phyloP scores from a whole-genome alignment of 371 early-diverging fungal genomes.

The Apophysomyces ossiformis region DNA sequence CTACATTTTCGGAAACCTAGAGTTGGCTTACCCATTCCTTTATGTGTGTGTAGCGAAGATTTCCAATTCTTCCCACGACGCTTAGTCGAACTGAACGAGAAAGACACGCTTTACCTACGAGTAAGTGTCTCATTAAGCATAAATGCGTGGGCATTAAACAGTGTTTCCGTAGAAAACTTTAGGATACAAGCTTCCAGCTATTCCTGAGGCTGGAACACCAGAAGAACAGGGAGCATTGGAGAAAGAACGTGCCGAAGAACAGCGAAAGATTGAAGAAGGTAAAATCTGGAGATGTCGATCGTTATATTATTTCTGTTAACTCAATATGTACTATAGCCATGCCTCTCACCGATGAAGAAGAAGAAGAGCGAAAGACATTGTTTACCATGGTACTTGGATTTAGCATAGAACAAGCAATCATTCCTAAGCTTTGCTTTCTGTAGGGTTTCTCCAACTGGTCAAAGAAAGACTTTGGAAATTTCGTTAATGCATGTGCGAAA shows the following conservation, averaged over 20 bases:
- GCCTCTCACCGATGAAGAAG: slow-evolving; percentile 90
- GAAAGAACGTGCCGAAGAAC: slow-evolving; percentile 77
- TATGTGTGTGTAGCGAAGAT: slow-evolving; percentile 57
- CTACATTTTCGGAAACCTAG: slow-evolving; percentile 3
- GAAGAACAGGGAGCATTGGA: slow-evolving; percentile 61
- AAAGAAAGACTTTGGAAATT: slow-evolving; percentile 90
- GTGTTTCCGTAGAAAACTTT: slow-evolving; percentile 53
- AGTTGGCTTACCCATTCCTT: slow-evolving; percentile 19
- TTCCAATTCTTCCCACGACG: slow-evolving; percentile 93
- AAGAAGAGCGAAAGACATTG: slow-evolving; percentile 81
- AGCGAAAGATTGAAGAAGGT: slow-evolving; percentile 77
- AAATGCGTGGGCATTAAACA: background rate
- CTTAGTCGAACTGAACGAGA: slow-evolving; percentile 80
- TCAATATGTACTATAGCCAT: slow-evolving; percentile 56
- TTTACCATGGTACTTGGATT: slow-evolving; percentile 40
- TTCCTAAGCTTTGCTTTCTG: background rate
- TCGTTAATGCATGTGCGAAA: slow-evolving; percentile 90
- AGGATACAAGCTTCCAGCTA: slow-evolving; percentile 61
- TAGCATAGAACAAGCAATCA: slow-evolving; percentile 15
- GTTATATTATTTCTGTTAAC: background rate
- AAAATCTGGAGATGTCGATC: background rate
- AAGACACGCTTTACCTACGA: slow-evolving; percentile 70
- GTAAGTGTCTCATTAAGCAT: slow-evolving; percentile 5
- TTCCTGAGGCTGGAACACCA: slow-evolving; percentile 35
- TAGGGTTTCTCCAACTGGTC: slow-evolving; percentile 95